A percentile compares a stretch with the other conserved stretches of the same genome.
These are phyloP conservation scores for Paspalum notatum DNA, from an alignment of 176 grass and related monocot genomes.

Conservation along the genomic window DNA sequence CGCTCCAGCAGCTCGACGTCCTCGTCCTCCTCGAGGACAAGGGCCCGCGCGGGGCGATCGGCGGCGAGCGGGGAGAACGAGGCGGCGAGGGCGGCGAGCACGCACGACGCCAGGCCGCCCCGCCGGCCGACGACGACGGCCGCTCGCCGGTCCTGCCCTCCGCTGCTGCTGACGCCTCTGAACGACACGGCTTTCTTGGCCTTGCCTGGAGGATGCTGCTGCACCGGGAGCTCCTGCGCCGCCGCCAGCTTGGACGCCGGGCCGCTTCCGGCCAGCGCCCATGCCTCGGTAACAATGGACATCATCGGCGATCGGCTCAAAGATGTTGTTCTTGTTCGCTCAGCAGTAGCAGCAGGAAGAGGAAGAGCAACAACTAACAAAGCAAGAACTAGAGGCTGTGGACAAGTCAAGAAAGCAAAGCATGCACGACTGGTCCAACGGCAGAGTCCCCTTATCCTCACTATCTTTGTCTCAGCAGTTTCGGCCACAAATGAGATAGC, in stretches of 20 bases:
- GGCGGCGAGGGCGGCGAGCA: conserved; percentile 47
- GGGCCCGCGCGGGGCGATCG: conserved; percentile 41
- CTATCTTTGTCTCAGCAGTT: conserved; percentile 29
- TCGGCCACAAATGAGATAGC: conserved; percentile 50
- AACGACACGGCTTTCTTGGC: conserved; percentile 30
- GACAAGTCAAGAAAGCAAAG: neutral
- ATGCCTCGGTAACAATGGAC: conserved; percentile 51
- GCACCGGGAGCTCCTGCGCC: conserved; percentile 9
- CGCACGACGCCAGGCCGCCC: conserved; percentile 45
- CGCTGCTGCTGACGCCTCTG: neutral
- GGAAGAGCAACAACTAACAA: neutral
- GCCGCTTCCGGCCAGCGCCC: conserved; percentile 49
- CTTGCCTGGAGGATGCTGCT: neutral
- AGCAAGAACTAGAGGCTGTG: neutral
- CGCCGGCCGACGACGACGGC: conserved; percentile 41
- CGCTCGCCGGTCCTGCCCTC: neutral
- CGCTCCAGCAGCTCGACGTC: conserved; percentile 88
- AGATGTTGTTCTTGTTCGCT: neutral
- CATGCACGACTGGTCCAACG: conserved; percentile 16
- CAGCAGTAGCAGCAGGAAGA: neutral
- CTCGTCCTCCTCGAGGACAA: conserved; percentile 80
- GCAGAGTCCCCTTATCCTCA: conserved; percentile 42
- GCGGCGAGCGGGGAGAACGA: conserved; percentile 19
- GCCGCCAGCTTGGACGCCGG: conserved; percentile 8
- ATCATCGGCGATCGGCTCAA: conserved; percentile 41